Percentiles rank a stretch among this genome's conserved stretches.
Conservation (phyloP, 106 monocot species). For the Dioscorea dumetorum region DNA sequence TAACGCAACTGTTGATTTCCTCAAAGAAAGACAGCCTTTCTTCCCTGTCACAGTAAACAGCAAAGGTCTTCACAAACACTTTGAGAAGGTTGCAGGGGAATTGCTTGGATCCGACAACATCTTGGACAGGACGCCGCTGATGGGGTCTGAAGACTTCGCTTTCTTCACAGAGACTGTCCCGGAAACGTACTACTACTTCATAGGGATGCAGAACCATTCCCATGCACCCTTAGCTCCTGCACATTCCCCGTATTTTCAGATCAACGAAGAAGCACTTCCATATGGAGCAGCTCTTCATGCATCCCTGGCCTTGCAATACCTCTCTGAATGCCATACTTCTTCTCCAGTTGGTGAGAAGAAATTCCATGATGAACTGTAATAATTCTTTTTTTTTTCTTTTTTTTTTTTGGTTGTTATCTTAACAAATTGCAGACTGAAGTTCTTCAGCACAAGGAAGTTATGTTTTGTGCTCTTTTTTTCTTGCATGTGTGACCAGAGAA, state of each 20-base stretch:
- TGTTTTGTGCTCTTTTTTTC: slow-evolving; percentile 12
- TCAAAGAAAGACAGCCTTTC: slow-evolving; percentile 21
- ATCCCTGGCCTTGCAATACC: slow-evolving; percentile 38
- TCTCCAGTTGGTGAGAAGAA: not conserved
- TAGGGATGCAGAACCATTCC: slow-evolving; percentile 3
- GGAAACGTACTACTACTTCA: slow-evolving; percentile 50
- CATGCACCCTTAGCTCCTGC: not conserved
- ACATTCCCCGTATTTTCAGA: slow-evolving; percentile 3
- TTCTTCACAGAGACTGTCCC: slow-evolving; percentile 65
- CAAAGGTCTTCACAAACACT: slow-evolving; percentile 45
- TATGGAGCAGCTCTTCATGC: slow-evolving; percentile 82
- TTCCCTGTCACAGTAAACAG: slow-evolving; percentile 65
- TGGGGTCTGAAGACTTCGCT: slow-evolving; percentile 85
- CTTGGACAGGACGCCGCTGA: slow-evolving; percentile 25
- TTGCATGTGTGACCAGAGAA: not conserved
- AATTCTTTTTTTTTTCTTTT: not conserved
- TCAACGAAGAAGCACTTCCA: slow-evolving; percentile 28
- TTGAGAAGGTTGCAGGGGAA: slow-evolving; percentile 40
- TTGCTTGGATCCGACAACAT: slow-evolving; percentile 40
- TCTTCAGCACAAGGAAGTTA: not conserved
- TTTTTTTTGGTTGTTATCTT: not conserved
- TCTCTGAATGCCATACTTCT: slow-evolving; percentile 5
- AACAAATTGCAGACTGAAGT: not conserved
- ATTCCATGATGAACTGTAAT: slow-evolving; percentile 47
- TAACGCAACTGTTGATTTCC: slow-evolving; percentile 65